Evolutionary conservation across 768 basidiomycete genomes (phyloP).

Genomic region (Termitomyces sp.): DNA sequence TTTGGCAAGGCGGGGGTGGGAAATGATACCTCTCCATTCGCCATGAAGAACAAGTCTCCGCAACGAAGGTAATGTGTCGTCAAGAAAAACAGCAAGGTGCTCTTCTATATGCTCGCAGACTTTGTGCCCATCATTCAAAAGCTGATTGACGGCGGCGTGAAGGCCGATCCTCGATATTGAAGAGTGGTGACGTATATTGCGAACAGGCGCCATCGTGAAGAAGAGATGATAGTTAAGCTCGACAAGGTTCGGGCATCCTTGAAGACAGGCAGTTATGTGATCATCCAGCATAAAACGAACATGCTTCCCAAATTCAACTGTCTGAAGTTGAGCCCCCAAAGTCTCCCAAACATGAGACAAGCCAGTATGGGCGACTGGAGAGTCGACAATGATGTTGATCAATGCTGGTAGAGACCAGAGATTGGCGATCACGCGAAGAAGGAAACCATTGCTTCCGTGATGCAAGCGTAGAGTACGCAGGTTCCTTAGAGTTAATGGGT

Average conservation of each 20-base stretch:
- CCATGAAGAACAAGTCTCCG: constrained; percentile 45
- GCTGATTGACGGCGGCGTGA: constrained; percentile 43
- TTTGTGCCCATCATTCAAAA: constrained; percentile 31
- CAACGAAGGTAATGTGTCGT: constrained; percentile 42
- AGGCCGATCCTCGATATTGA: constrained; percentile 46
- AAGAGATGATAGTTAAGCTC: constrained; percentile 55
- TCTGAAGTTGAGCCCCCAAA: constrained; percentile 47
- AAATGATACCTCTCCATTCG: constrained; percentile 41
- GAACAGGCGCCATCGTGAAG: constrained; percentile 37
- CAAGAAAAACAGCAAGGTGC: constrained; percentile 45
- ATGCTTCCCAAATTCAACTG: constrained; percentile 56
- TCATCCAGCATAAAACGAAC: constrained; percentile 51
- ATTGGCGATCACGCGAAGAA: constrained; percentile 43
- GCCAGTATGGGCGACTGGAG: constrained; percentile 32
- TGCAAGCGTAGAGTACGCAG: constrained; percentile 52
- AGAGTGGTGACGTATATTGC: constrained; percentile 14
- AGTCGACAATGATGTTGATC: constrained; percentile 47
- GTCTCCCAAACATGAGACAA: constrained; percentile 44
- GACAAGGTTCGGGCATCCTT: constrained; percentile 39
- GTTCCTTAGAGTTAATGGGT: constrained; percentile 33
- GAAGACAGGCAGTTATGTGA: constrained; percentile 42
- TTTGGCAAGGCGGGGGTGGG: constrained; percentile 32
- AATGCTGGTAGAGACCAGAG: constrained; percentile 54
- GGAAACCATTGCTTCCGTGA: constrained; percentile 40
- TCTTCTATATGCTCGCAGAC: constrained; percentile 37